phyloP scores from a whole-genome alignment of 2,329 filamentous ascomycete species.

The Epichloe typhina region DNA sequence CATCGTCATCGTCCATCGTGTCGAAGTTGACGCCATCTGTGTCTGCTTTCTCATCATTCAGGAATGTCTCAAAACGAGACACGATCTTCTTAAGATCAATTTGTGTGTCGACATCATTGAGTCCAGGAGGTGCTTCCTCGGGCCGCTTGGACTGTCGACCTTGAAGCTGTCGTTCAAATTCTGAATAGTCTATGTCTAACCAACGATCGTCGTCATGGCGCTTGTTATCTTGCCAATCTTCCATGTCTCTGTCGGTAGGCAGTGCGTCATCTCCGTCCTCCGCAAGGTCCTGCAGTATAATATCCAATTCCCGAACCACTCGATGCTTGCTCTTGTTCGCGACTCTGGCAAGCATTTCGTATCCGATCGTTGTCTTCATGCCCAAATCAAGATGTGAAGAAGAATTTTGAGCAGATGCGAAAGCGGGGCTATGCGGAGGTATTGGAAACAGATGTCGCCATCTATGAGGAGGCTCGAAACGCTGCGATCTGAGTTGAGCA shows the following conservation, averaged over 20 bases:
- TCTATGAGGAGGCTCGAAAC: slow-evolving; percentile 52
- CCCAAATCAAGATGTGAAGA: slow-evolving; percentile 48
- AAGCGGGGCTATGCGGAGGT: slow-evolving; percentile 6
- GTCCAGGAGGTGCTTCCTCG: slow-evolving; percentile 26
- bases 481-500: slow-evolving; percentile 79
- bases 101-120: slow-evolving; percentile 55
- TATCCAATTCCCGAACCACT: slow-evolving; percentile 58
- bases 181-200: slow-evolving; percentile 82
- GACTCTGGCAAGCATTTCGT: slow-evolving; percentile 71
- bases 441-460: slow-evolving; percentile 27
- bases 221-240: slow-evolving; percentile 45
- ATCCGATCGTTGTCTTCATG: slow-evolving; percentile 82
- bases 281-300: slow-evolving; percentile 63
- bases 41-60: slow-evolving; percentile 75
- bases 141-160: slow-evolving; percentile 27
- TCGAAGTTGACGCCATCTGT: slow-evolving; percentile 62
- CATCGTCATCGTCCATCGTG: slow-evolving; percentile 57
- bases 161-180: slow-evolving; percentile 72
- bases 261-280: slow-evolving; percentile 54
- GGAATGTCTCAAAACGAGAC: slow-evolving; percentile 79
- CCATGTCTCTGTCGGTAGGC: slow-evolving; percentile 63
- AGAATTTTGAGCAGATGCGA: slow-evolving; percentile 8
- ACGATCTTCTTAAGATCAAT: slow-evolving; percentile 83
- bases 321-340: slow-evolving; percentile 55
- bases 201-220: slow-evolving; percentile 77